A percentile compares a stretch with the other conserved stretches of the same genome.
Conservation (phyloP, 2,329 filamentous ascomycete genomes). For the Neonectria sp. region DNA sequence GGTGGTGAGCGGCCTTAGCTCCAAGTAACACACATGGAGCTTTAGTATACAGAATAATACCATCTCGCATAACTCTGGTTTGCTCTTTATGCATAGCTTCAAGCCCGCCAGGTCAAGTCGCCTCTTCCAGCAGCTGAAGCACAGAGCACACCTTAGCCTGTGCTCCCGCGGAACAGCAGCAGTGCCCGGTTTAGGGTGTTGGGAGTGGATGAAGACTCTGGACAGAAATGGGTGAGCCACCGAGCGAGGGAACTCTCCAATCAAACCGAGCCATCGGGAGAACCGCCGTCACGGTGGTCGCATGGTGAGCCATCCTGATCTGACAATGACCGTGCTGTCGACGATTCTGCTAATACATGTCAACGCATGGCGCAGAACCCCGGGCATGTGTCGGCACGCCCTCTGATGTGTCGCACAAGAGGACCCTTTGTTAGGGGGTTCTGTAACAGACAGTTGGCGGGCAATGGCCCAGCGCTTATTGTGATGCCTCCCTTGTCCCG, state of each 20-base stretch:
- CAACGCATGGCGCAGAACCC: conserved; percentile 38
- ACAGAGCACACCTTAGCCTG: conserved; percentile 20
- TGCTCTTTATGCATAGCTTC: conserved; percentile 1
- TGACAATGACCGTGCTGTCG: conserved; percentile 42
- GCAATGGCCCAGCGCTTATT: conserved; percentile 9
- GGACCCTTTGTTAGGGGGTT: conserved; percentile 20
- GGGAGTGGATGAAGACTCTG: too few species aligned
- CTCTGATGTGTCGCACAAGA: conserved; percentile 35
- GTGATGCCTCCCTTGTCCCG: background rate
- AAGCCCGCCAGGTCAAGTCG: background rate
- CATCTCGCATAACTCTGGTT: background rate
- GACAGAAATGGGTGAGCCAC: conserved; percentile 8
- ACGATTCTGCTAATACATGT: conserved; percentile 37
- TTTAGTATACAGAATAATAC: background rate
- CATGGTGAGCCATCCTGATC: conserved; percentile 47
- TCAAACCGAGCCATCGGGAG: conserved; percentile 30
- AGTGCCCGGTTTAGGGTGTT: background rate
- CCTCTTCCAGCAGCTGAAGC: conserved; percentile 10
- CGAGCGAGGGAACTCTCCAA: conserved; percentile 33
- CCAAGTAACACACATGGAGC: background rate
- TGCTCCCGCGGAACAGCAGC: conserved; percentile 24
- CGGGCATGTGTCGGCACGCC: conserved; percentile 31
- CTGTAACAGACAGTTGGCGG: conserved; percentile 14
- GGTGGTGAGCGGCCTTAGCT: background rate
- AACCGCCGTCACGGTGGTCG: conserved; percentile 36